Base-by-base conservation (phyloP, 2,329 filamentous ascomycete species). In the Venturia aucupariae region DNA sequence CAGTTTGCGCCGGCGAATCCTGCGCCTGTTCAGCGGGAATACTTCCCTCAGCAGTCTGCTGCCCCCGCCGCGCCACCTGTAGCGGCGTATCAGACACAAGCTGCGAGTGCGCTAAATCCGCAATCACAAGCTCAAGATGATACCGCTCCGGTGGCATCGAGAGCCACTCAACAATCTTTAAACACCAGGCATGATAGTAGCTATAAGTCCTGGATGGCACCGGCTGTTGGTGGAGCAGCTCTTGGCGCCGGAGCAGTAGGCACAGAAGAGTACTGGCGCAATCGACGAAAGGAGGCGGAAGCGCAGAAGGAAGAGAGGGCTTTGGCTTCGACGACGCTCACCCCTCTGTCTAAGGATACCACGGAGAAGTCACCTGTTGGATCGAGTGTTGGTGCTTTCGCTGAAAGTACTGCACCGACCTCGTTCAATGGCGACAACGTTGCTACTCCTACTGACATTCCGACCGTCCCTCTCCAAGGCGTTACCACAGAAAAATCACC, bases 121-220 rank as follows among this genome's bases (percentile, higher is more conserved):
- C 32, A 39, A 44, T 10, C 22, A 3, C 59, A 60, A 27, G 17
- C n/a, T 27, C 41, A 27, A 4, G 17, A 32, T 11, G 59, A 22
- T 27, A 19, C 61, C n/a, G 24, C 38, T 19, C 61, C 61, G 51
- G n/a, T 32, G 15, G 22, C 32, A 13, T 17, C 41, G 1, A n/a
- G 15, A 7, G 7, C 3, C 19, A 38, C n/a, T 17, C 59, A 60
- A 60, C 59, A 60, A 44, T 38, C 59, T 60, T 41, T 41, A 41
- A 41, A 41, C 27, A 44, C 35, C 24, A 60, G 59, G 41, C 59
- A 60, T 44, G 59, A 42, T 60, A 60, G 59, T 27, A 60, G 27
- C 59, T 60, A 60, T 60, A 41, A 60, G 59, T 60, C 59, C 38
- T 86, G 82, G 82, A 80, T 85, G 75, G 79, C 76, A 27, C 80